These are phyloP conservation scores for Eutrema japonicum DNA, from an alignment of 345 rosid species.

Conservation along the genomic window DNA sequence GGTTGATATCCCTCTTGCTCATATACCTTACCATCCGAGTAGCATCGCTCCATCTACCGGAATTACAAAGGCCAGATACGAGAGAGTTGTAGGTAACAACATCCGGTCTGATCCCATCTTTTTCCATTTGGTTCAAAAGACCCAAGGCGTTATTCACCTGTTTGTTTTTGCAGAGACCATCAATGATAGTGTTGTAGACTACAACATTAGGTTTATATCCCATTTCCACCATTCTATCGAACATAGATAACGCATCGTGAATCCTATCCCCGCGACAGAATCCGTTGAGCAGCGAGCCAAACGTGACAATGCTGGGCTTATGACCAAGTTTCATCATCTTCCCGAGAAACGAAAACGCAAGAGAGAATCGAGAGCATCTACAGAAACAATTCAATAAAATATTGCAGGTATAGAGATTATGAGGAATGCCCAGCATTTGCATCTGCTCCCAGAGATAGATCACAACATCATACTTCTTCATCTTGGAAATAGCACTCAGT, in stretches of 20 bases:
- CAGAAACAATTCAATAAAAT: constrained; percentile 41
- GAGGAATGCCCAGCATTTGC: constrained; percentile 29
- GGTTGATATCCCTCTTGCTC: constrained; percentile 27
- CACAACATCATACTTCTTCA: constrained; percentile 38
- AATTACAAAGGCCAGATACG: constrained; percentile 33
- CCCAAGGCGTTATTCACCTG: constrained; percentile 29
- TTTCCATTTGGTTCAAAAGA: constrained; percentile 24
- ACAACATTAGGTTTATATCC: constrained; percentile 39
- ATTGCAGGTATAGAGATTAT: constrained; percentile 36
- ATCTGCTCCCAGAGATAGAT: constrained; percentile 37
- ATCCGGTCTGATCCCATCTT: constrained; percentile 20
- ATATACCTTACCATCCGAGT: constrained; percentile 24
- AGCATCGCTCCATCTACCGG: constrained; percentile 31
- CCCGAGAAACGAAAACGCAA: constrained; percentile 38
- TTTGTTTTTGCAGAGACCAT: constrained; percentile 37
- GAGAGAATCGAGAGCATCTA: constrained; percentile 17
- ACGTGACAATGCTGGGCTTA: constrained; percentile 33
- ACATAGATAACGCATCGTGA: constrained; percentile 25
- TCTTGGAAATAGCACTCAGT: constrained; percentile 32
- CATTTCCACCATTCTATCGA: constrained; percentile 19
- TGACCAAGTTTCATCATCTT: constrained; percentile 44
- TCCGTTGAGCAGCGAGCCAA: constrained; percentile 33
- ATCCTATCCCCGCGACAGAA: constrained; percentile 28
- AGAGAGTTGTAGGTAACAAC: constrained; percentile 33
- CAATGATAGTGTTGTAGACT: constrained; percentile 34